Evolutionary conservation across 352 stramenopile species (phyloP), one percentile per base, ranked within the genome.

Genomic region (Pythium phragmiticola): DNA sequence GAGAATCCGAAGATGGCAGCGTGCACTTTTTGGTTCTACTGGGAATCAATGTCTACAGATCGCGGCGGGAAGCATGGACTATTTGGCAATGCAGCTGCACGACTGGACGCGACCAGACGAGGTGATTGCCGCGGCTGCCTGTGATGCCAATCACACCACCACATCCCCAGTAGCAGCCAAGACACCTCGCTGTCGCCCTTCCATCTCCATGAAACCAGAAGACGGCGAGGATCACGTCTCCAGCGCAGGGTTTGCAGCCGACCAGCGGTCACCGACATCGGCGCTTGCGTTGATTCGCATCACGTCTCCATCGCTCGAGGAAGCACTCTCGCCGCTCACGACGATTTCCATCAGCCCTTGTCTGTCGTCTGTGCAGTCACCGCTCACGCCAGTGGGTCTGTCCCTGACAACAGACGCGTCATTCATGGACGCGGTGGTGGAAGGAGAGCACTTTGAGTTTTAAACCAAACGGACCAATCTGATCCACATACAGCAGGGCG

Each of bases 51-150:
- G 2, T 30, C 14, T 23, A 23, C 26, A 78, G 69, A 33, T 69
- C 2, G 59, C 52, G 16, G 47, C 70, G 7, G 77, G 80, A 9
- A 84, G 76, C 28, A 88, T 89, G 78, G 54, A 62, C 30, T 74
- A 78, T 36, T 33, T 89, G 19, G 73, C 76, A 7, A 63, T 70
- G 30, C 71, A 84, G n/a, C 72, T 88, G 0, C 58, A 69, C n/a
- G 53, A 63, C 36, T 39, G 80, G 21, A 60, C 53, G 0, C 68
- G 65, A 11, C 80, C 80, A 0, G 76, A 73, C 13, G 70, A 89
- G 19, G 76, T 89, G 16, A 75, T 89, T 14, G 26, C 26, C 26
- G 75, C 39, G 23, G 50, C 28, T 45, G 57, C 30, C 7, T 5
- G 34, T 30, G 34, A 47, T 30, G 17, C 36, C 26, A 5, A 30